A percentile compares a stretch with the other conserved stretches of the same genome.
Evolutionary conservation across 805 yeast species (phyloP).

Genomic region (Nakazawaea molendinolei): DNA sequence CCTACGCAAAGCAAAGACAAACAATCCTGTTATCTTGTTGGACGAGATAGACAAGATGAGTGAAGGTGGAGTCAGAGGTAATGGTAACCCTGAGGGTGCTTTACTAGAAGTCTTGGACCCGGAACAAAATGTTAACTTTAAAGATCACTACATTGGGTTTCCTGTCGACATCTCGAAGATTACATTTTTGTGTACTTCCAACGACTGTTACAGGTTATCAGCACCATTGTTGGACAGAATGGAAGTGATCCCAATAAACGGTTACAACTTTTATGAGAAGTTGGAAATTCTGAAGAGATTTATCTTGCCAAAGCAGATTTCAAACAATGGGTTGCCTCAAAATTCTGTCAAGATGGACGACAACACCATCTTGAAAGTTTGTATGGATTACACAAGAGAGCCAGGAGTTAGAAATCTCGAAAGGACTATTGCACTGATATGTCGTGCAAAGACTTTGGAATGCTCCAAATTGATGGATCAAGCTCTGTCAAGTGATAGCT

Average conservation of each 20-base stretch:
- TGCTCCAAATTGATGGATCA: conserved; percentile 29
- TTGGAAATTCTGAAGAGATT: conserved; percentile 61
- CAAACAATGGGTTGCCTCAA: conserved; percentile 53
- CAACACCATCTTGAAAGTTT: conserved; percentile 52
- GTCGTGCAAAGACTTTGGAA: conserved; percentile 79
- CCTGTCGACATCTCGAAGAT: conserved; percentile 81
- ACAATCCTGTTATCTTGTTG: conserved; percentile 77
- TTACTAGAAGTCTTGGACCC: conserved; percentile 85
- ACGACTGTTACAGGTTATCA: conserved; percentile 63
- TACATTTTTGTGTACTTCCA: conserved; percentile 81
- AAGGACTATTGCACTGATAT: conserved; percentile 65
- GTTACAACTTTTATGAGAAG: conserved; percentile 77
- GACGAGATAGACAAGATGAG: conserved; percentile 83
- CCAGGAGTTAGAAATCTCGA: conserved; percentile 83
- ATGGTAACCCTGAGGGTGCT: conserved; percentile 90
- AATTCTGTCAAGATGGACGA: conserved; percentile 40
- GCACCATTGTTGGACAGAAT: conserved; percentile 77
- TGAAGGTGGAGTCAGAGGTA: conserved; percentile 40
- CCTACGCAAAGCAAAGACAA: conserved; percentile 62
- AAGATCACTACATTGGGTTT: conserved; percentile 80
- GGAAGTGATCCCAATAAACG: conserved; percentile 73
- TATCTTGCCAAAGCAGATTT: conserved; percentile 69
- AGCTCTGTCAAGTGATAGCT: conserved; percentile 19
- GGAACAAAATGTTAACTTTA: conserved; percentile 72
- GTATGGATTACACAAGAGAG: conserved; percentile 71